Percentiles rank a stretch among this genome's conserved stretches.
Evolutionary conservation across 2,329 filamentous ascomycete genomes (phyloP).

Genomic region (Xylariaceae sp.): DNA sequence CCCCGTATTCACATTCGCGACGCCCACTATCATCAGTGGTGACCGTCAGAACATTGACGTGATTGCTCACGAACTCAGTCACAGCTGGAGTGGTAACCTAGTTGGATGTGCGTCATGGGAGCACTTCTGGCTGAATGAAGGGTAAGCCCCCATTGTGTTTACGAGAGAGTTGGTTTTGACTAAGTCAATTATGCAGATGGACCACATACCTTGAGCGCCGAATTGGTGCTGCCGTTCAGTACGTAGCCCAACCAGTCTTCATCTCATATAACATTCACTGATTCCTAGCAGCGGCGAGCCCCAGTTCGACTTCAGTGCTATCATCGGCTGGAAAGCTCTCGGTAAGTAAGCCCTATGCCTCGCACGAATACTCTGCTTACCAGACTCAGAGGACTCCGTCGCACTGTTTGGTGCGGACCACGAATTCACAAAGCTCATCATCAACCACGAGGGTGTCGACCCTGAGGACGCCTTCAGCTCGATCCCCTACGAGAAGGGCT

Average conservation of each 20-base stretch:
- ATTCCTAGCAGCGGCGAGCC: constrained; percentile 52
- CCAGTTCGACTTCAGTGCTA: constrained; percentile 88
- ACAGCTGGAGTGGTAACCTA: constrained; percentile 84
- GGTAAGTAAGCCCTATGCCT: constrained; percentile 35
- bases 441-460: constrained; percentile 82
- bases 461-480: constrained; percentile 94
- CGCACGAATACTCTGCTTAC: constrained; percentile 4
- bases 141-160: constrained; percentile 35
- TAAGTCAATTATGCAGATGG: constrained; percentile 46
- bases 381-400: constrained; percentile 62
- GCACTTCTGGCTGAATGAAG: constrained; percentile 71
- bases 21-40: constrained; percentile 87
- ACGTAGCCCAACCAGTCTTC: background rate
- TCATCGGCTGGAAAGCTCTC: constrained; percentile 91
- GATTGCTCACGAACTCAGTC: constrained; percentile 68
- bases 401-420: constrained; percentile 74
- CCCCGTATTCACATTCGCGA: constrained; percentile 90
- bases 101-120: constrained; percentile 77
- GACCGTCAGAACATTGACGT: constrained; percentile 91
- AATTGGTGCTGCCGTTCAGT: constrained; percentile 67
- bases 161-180: background rate
- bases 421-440: constrained; percentile 86
- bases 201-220: constrained; percentile 90
- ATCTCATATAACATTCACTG: background rate
- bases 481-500: constrained; percentile 94